Conservation (phyloP, 2,329 filamentous ascomycete species). For the Aspergillus sp. region DNA sequence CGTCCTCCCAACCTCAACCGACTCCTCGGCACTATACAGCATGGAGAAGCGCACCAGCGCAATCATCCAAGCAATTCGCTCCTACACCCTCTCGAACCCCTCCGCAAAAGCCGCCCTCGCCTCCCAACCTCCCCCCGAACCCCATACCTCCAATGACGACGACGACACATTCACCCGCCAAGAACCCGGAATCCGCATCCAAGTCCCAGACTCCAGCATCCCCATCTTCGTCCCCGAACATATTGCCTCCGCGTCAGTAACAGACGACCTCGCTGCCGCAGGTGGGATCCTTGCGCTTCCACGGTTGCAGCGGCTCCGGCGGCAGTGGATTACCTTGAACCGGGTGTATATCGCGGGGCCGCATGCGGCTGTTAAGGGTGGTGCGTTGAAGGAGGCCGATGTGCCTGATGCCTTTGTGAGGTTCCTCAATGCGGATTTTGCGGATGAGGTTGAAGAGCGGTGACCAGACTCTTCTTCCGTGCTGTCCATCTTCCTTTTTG, state of each 20-base stretch:
- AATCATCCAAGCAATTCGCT: constrained; percentile 47
- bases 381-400: constrained; percentile 39
- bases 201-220: constrained; percentile 35
- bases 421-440: constrained; percentile 51
- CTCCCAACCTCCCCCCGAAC: constrained; percentile 5
- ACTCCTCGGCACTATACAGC: constrained; percentile 47
- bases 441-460: constrained; percentile 29
- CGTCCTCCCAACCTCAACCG: constrained; percentile 43
- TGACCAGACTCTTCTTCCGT: neutral
- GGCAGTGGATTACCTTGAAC: constrained; percentile 54
- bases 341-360: constrained; percentile 43
- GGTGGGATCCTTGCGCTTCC: constrained; percentile 48
- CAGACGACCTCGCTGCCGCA: constrained; percentile 48
- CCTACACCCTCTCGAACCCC: constrained; percentile 44
- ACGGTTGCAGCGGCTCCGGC: constrained; percentile 47
- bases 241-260: constrained; percentile 41
- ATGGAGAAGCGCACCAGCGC: constrained; percentile 50
- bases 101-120: constrained; percentile 43
- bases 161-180: neutral
- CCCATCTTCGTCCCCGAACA: constrained; percentile 44
- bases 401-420: constrained; percentile 51
- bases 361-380: constrained; percentile 39
- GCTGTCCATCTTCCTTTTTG: neutral
- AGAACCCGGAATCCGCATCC: constrained; percentile 38
- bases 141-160: neutral